Base-by-base conservation (phyloP, 2,329 filamentous ascomycete genomes). In the Cladosporium colombiae region DNA sequence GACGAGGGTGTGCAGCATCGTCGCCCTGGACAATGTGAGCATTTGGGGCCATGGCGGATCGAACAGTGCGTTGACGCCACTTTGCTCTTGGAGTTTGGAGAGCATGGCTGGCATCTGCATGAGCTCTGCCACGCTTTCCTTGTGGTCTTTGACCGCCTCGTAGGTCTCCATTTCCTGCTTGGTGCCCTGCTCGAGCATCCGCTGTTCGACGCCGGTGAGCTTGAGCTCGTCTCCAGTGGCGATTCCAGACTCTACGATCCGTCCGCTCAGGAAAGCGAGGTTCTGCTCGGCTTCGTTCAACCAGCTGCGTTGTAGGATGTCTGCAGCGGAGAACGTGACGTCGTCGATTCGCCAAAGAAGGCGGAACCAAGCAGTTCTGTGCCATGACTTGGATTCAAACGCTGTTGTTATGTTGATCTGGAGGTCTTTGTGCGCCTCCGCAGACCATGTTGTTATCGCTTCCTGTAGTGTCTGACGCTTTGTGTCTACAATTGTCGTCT, bases 341-440 rank as follows among this genome's bases (percentile, higher is more conserved):
- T 97, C 94, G 74, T 98, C 94, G 27, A 95, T 93, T 23, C 92
- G 88, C 93, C 93, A 97, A 75, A 97, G 93, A 0, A 98, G 84
- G 76, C 96, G 96, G 90, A 92, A 97, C 93, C 94, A 98, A 18
- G 88, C 85, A 4, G 97, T 82, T 68, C 91, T 89, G 29, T 87
- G 86, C 94, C 94, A 97, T 46, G 88, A 84, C 21, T 81, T 84
- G n/a, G 91, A 88, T 0, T 85, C 82, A 71, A 97, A 94, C 0
- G 92, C 93, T 53, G 87, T 80, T 69, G 94, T 90, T 1, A 97
- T 86, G 71, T 93, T 86, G 60, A 90, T 85, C 68, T 92, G 91
- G 8, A 98, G 84, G 77, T 98, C 94, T 0, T 88, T 85, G 75
- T 98, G 94, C 0, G 91, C 92, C 25, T 83, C 82, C 72, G 94